phyloP scores from a whole-genome alignment of 768 basidiomycete species.

The Tricholoma flavovirens region DNA sequence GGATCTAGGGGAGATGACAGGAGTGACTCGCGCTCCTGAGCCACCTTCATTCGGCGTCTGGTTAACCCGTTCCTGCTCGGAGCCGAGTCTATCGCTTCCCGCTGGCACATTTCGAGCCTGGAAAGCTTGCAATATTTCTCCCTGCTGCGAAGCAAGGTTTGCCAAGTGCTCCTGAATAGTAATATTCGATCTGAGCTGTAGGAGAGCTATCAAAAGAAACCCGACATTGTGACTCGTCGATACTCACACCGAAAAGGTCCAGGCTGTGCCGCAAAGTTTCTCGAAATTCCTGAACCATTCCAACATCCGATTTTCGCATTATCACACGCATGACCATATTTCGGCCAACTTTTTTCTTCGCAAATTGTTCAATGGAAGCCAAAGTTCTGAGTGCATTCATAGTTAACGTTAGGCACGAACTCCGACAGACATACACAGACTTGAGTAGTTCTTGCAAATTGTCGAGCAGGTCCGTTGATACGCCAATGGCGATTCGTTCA shows the following conservation, averaged over 20 bases:
- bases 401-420: neutral
- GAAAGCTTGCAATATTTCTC: neutral
- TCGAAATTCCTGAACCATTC: constrained; percentile 16
- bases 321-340: constrained; percentile 11
- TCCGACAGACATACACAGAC: constrained; percentile 7
- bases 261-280: constrained; percentile 16
- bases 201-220: neutral
- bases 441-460: constrained; percentile 13
- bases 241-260: constrained; percentile 21
- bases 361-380: constrained; percentile 12
- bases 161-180: constrained; percentile 14
- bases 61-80: neutral
- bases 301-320: constrained; percentile 8
- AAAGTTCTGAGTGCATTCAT: constrained; percentile 5
- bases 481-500: constrained; percentile 9
- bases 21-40: too few species aligned
- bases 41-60: neutral
- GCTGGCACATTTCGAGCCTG: neutral
- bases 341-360: constrained; percentile 10
- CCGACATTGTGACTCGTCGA: neutral
- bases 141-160: neutral
- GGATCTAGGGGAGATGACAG: neutral
- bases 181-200: constrained; percentile 12
- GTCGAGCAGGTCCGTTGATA: constrained; percentile 4
- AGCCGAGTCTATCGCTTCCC: neutral